Conservation (phyloP, 768 basidiomycete genomes). For the Imleria badia region DNA sequence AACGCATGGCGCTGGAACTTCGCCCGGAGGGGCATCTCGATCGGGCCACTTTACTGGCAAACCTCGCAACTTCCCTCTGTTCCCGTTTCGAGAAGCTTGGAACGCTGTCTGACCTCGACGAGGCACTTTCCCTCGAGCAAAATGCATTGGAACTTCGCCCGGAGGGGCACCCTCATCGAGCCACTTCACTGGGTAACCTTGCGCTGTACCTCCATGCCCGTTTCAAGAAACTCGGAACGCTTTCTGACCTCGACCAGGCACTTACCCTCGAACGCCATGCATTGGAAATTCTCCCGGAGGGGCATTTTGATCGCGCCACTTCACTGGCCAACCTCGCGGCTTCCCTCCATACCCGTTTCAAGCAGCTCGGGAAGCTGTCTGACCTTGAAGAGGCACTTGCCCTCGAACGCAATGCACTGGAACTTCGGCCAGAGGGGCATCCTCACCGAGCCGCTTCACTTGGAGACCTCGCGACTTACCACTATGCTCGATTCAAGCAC, state of each 20-base stretch:
- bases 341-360: too few relatives aligned
- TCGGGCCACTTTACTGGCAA: neutral
- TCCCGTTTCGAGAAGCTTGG: neutral
- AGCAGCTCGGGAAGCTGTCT: neutral
- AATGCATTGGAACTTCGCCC: too few relatives aligned
- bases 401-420: neutral
- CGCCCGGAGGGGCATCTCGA: neutral
- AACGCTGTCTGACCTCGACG: neutral
- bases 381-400: slow-evolving; percentile 4
- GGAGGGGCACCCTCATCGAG: too few relatives aligned
- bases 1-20: neutral
- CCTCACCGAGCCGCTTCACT: neutral
- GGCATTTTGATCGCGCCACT: neutral
- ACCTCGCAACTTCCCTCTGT: neutral
- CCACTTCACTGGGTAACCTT: too few relatives aligned
- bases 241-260: too few relatives aligned
- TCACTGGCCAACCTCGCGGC: neutral
- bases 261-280: neutral
- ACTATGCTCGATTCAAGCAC: too few relatives aligned
- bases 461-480: neutral
- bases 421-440: neutral
- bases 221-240: too few relatives aligned
- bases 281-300: neutral
- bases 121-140: too few relatives aligned
- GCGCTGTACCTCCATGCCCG: too few relatives aligned